A percentile compares a stretch with the other conserved stretches of the same genome.
phyloP scores from a whole-genome alignment of 257 asterid species.

The Solanum etuberosum region DNA sequence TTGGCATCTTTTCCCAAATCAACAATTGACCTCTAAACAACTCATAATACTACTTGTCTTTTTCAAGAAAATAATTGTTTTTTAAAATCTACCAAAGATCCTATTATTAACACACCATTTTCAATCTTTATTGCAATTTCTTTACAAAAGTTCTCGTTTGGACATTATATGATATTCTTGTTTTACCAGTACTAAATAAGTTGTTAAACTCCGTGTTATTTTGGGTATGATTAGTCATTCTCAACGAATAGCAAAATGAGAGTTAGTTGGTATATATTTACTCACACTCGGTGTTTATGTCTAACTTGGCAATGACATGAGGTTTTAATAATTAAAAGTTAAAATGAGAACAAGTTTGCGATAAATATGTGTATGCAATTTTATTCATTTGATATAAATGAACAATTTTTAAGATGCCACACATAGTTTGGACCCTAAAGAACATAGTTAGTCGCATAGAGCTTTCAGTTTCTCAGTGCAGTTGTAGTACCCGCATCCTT shows the following conservation, averaged over 20 bases:
- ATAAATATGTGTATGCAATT: no score
- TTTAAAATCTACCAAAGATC: background rate
- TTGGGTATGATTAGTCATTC: no score
- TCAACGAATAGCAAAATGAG: no score
- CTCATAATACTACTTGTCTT: background rate
- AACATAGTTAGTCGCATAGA: background rate
- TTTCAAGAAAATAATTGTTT: background rate
- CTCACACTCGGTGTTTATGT: background rate
- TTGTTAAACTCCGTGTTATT: no score
- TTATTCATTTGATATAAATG: background rate
- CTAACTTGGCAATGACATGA: no score
- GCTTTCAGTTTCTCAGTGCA: background rate
- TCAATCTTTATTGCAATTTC: background rate
- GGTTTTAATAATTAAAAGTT: no score
- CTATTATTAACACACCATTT: background rate
- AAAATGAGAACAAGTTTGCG: background rate
- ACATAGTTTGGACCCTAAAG: background rate
- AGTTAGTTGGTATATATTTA: background rate
- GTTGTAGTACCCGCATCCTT: background rate
- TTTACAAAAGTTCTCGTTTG: background rate
- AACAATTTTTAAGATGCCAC: background rate
- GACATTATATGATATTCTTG: background rate
- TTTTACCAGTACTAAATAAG: background rate
- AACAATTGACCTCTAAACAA: slow-evolving; percentile 4
- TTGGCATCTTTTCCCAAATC: background rate